Evolutionary conservation across 768 basidiomycete genomes (phyloP).

Genomic region (Hericium rajendrae): DNA sequence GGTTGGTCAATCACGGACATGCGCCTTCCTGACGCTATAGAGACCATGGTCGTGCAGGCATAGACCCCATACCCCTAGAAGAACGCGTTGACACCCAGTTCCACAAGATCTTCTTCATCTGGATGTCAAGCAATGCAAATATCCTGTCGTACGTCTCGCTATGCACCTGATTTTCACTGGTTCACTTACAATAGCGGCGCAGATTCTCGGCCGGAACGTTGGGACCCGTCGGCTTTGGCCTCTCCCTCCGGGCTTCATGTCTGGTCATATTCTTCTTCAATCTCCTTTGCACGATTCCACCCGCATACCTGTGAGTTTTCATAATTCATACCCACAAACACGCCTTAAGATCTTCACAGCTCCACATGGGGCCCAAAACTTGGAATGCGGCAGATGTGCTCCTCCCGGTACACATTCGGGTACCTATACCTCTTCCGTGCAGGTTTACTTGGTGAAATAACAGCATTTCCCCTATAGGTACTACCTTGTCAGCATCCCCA

Average conservation of each 20-base stretch:
- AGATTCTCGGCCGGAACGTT: conserved; percentile 41
- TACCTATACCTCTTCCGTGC: conserved; percentile 20
- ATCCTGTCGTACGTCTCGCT: conserved; percentile 26
- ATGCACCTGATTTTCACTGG: too few relatives aligned
- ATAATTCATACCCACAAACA: not conserved
- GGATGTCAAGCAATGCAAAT: conserved; percentile 31
- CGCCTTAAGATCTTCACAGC: conserved; percentile 17
- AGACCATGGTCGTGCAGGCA: conserved; percentile 14
- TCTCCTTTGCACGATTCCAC: conserved; percentile 30
- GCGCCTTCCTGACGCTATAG: not conserved
- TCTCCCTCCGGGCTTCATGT: conserved; percentile 35
- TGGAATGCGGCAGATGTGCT: conserved; percentile 77
- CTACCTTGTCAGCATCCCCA: conserved; percentile 41
- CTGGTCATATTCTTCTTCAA: conserved; percentile 39
- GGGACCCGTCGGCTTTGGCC: conserved; percentile 34
- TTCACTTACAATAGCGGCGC: not conserved
- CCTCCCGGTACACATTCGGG: conserved; percentile 54
- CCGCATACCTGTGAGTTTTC: conserved; percentile 32
- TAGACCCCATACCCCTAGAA: conserved; percentile 25
- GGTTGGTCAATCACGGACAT: conserved; percentile 14
- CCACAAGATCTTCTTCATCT: conserved; percentile 32
- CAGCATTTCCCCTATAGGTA: conserved; percentile 29
- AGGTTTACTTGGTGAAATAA: not conserved
- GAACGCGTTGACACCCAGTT: conserved; percentile 29
- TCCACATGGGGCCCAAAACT: conserved; percentile 71